Conservation (phyloP, 2,329 filamentous ascomycete genomes). For the Achaetomium macrosporum region DNA sequence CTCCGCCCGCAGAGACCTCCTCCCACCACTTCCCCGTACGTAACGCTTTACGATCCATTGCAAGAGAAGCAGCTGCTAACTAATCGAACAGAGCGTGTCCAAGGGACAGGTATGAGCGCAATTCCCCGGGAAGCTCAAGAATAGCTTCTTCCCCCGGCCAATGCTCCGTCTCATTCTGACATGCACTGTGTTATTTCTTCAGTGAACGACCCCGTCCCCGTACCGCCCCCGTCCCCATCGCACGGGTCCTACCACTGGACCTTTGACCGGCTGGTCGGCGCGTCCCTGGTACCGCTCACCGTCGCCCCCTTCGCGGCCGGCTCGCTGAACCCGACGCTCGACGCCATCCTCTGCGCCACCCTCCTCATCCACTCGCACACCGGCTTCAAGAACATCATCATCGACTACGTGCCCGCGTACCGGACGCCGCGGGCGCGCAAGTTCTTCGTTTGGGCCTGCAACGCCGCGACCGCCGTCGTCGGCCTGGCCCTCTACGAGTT, state of each 20-base stretch:
- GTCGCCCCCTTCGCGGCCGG: conserved; percentile 89
- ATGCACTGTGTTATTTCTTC: conserved; percentile 10
- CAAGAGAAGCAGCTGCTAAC: conserved; percentile 37
- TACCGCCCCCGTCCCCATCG: conserved; percentile 65
- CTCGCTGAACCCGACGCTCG: conserved; percentile 80
- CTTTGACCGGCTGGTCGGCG: conserved; percentile 81
- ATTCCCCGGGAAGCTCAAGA: neutral
- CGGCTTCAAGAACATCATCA: conserved; percentile 84
- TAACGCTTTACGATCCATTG: conserved; percentile 22
- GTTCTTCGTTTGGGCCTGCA: conserved; percentile 70
- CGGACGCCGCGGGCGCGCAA: conserved; percentile 63
- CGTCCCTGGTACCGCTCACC: conserved; percentile 76
- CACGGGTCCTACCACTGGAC: conserved; percentile 99
- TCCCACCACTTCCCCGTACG: conserved; percentile 83
- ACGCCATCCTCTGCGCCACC: conserved; percentile 76
- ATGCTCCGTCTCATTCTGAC: neutral
- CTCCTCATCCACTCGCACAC: conserved; percentile 92
- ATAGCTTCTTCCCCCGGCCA: neutral
- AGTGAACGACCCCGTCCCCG: conserved; percentile 81
- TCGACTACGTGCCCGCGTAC: conserved; percentile 80
- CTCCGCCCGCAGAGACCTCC: conserved; percentile 65
- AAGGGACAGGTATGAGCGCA: conserved; percentile 61
- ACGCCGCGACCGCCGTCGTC: conserved; percentile 70
- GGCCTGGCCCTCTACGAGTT: conserved; percentile 94
- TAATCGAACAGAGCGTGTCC: conserved; percentile 55